Percentiles rank a stretch among this genome's conserved stretches.
These are phyloP conservation scores for Hortaea sp. DNA, from an alignment of 2,329 filamentous ascomycete species.

Conservation along the genomic window DNA sequence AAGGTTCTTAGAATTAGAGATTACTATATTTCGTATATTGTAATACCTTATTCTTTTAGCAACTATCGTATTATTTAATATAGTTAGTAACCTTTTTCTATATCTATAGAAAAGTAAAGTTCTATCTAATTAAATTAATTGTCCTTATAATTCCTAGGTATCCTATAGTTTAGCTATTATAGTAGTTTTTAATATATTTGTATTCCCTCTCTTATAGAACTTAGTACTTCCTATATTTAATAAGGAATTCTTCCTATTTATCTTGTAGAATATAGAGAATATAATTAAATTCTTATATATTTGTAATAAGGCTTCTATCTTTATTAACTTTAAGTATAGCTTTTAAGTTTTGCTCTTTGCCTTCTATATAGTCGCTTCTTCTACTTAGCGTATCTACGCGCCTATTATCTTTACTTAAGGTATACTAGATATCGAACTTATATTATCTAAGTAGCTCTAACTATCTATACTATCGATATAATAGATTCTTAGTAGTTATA, in stretches of 20 bases:
- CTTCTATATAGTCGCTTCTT: slow-evolving; percentile 2
- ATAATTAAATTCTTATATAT: slow-evolving; percentile 1
- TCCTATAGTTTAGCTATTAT: slow-evolving; percentile 8
- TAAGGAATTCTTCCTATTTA: slow-evolving; percentile 4
- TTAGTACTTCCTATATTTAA: slow-evolving; percentile 5
- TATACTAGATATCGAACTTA: slow-evolving; percentile 3
- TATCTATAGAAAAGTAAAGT: slow-evolving; percentile 5
- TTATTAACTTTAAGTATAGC: background rate
- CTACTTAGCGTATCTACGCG: background rate
- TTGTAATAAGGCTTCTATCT: background rate
- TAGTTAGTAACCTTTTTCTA: slow-evolving; percentile 1
- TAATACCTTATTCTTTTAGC: slow-evolving; percentile 5
- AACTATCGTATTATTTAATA: slow-evolving; percentile 5
- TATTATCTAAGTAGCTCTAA: background rate
- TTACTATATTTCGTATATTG: slow-evolving; percentile 7
- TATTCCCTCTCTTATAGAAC: slow-evolving; percentile 2
- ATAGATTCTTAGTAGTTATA: slow-evolving; percentile 21
- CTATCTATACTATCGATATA: slow-evolving; percentile 1
- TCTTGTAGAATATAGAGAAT: slow-evolving; percentile 1
- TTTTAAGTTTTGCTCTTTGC: background rate
- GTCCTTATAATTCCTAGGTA: slow-evolving; percentile 3
- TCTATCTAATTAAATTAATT: slow-evolving; percentile 1
- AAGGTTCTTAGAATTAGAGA: slow-evolving; percentile 6
- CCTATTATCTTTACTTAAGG: background rate
- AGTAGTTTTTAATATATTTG: slow-evolving; percentile 7